Base-by-base conservation (phyloP, 495 filamentous ascomycete species). In the Neurospora intermedia region DNA sequence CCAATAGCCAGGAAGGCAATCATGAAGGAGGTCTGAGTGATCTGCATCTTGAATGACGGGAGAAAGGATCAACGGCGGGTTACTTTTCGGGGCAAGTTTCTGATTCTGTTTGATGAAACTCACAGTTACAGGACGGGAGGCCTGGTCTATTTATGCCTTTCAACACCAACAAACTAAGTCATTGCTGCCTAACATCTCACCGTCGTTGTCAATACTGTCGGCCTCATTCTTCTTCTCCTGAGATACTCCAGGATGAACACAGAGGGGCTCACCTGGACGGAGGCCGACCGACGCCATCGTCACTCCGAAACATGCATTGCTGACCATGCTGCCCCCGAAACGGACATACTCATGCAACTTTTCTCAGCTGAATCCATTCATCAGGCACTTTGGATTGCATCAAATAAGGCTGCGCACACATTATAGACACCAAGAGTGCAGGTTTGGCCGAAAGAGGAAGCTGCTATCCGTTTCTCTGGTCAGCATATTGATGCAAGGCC, bases 1-100 rank as follows among this genome's bases (percentile, higher is more conserved):
- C 70, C 70, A 45, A 71, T 48, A 4, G 70, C 42, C 20, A 71
- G 43, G 20, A 71, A 54, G 27, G 70, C 70, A 48, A 71, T 71
- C 27, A 71, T 71, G 70, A 45, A 59, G 3, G 70, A 59, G 70
- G 43, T 69, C 15, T 62, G 54, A 62, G 27, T 62, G 54, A 62
- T 62, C 27, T 62, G 54, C 54, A 62, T 62, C 54, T 16, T 62
- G 13, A 62, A 62, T 31, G 23, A 35, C 23, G 23, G 27, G 54
- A 62, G 23, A 31, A 23, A 62, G 0, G 3, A 16, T 62, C 54
- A 62, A 23, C 13, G 54, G 13, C 15, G 54, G 31, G 54, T 35
- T 23, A 8, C 31, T 4, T 15, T 16, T 62, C 6, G 6, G 13
- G 15, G 23, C 23, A 35, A 31, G 54, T 62, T 6, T 13, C 31